Evolutionary conservation across 2,329 filamentous ascomycete species (phyloP).

Genomic region (Penicillium sp.): DNA sequence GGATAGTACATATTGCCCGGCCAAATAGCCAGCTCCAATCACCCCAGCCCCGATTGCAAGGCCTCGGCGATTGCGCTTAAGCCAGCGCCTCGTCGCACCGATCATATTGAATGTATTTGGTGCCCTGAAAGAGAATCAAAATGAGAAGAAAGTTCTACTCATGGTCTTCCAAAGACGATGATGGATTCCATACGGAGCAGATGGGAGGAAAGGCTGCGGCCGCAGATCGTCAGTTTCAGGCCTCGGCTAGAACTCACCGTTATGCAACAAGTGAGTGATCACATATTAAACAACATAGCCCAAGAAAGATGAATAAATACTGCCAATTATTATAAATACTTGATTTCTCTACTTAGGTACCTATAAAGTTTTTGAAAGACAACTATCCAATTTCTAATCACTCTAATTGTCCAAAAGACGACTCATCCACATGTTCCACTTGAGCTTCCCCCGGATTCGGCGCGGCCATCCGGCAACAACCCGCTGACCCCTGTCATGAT

Average conservation of each 20-base stretch:
- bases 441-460: conserved; percentile 18
- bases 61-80: conserved; percentile 85
- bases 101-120: conserved; percentile 51
- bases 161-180: conserved; percentile 5
- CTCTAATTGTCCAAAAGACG: background rate
- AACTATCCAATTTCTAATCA: background rate
- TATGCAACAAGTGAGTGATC: conserved; percentile 3
- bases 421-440: background rate
- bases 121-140: background rate
- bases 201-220: conserved; percentile 18
- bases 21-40: conserved; percentile 85
- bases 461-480: conserved; percentile 4
- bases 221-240: conserved; percentile 22
- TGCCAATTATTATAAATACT: background rate
- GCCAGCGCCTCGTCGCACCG: conserved; percentile 79
- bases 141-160: background rate
- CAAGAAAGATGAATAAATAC: background rate
- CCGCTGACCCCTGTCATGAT: background rate
- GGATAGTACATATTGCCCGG: conserved; percentile 84
- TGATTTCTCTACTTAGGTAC: too few species aligned
- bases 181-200: conserved; percentile 11
- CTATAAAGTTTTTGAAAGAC: too few species aligned
- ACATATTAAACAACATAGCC: background rate
- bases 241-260: conserved; percentile 32
- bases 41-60: conserved; percentile 86